These are phyloP conservation scores for Metschnikowia anglica DNA, from an alignment of 805 yeast species.

Conservation along the genomic window DNA sequence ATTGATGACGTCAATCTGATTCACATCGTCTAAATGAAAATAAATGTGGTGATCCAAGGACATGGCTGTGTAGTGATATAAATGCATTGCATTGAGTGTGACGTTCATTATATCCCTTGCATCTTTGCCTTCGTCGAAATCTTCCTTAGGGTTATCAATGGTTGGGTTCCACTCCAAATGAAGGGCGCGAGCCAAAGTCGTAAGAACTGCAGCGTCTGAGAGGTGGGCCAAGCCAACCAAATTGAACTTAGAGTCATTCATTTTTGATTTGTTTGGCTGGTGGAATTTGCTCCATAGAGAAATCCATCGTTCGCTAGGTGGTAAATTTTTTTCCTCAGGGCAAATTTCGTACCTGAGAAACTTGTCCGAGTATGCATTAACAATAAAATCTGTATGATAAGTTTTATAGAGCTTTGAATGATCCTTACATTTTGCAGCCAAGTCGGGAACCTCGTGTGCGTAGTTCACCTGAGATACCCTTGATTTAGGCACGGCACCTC, in stretches of 20 bases:
- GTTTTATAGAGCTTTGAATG: slow-evolving; percentile 27
- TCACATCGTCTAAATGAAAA: slow-evolving; percentile 33
- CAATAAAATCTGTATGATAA: slow-evolving; percentile 37
- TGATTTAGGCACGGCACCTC: slow-evolving; percentile 7
- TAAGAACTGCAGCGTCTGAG: slow-evolving; percentile 40
- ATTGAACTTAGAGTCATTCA: slow-evolving; percentile 29
- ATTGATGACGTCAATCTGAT: slow-evolving; percentile 29
- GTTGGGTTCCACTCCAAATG: slow-evolving; percentile 46
- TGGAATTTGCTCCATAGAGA: slow-evolving; percentile 40
- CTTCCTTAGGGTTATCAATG: slow-evolving; percentile 28
- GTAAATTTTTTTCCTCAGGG: slow-evolving; percentile 34
- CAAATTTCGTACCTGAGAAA: slow-evolving; percentile 31
- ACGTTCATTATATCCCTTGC: slow-evolving; percentile 26
- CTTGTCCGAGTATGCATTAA: slow-evolving; percentile 40
- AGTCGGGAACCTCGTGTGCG: slow-evolving; percentile 18
- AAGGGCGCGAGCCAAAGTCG: slow-evolving; percentile 41
- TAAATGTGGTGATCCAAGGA: slow-evolving; percentile 45
- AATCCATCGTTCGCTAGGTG: slow-evolving; percentile 41
- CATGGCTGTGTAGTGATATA: slow-evolving; percentile 46
- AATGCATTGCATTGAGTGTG: slow-evolving; percentile 18
- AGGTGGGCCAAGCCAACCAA: slow-evolving; percentile 39
- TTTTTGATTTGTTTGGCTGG: slow-evolving; percentile 23
- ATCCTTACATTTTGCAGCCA: slow-evolving; percentile 27
- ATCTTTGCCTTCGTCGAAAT: slow-evolving; percentile 33
- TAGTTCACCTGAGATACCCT: slow-evolving; percentile 12